phyloP scores from a whole-genome alignment of 805 yeast species.

The Alloascoidea hylecoeti region DNA sequence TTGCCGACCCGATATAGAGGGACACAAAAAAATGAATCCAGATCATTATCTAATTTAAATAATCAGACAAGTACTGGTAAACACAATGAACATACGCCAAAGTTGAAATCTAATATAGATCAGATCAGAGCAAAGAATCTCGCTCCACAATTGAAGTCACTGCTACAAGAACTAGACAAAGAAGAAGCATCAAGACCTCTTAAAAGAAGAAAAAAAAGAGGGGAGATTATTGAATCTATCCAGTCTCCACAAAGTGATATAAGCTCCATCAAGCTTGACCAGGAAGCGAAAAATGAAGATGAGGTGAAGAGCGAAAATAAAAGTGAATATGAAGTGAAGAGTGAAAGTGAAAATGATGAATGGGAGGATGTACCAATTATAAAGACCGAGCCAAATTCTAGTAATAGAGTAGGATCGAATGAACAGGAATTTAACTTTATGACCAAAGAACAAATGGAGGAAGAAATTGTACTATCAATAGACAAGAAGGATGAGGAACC shows the following conservation, averaged over 20 bases:
- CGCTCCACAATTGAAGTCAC: not conserved
- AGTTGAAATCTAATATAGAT: not conserved
- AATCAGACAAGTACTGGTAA: no score
- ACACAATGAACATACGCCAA: not conserved
- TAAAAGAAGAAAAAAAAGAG: constrained; percentile 1
- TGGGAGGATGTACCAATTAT: not conserved
- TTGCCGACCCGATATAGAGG: no score
- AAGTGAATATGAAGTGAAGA: constrained; percentile 11
- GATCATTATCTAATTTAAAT: no score
- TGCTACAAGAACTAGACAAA: not conserved
- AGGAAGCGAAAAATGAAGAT: not conserved
- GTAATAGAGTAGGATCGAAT: not conserved
- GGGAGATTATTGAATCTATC: no score
- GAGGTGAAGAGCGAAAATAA: constrained; percentile 4
- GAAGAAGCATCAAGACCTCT: not conserved
- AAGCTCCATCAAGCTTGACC: not conserved
- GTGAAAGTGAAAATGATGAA: constrained; percentile 3
- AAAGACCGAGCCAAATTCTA: not conserved
- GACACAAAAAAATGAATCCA: no score
- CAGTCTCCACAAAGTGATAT: not conserved
- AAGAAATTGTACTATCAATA: not conserved
- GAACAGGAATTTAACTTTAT: not conserved
- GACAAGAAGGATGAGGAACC: not conserved
- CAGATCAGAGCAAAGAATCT: not conserved
- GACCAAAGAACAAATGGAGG: not conserved